phyloP scores from a whole-genome alignment of 192 early-diverging fungal species.

The Phlyctochytrium arcticum region DNA sequence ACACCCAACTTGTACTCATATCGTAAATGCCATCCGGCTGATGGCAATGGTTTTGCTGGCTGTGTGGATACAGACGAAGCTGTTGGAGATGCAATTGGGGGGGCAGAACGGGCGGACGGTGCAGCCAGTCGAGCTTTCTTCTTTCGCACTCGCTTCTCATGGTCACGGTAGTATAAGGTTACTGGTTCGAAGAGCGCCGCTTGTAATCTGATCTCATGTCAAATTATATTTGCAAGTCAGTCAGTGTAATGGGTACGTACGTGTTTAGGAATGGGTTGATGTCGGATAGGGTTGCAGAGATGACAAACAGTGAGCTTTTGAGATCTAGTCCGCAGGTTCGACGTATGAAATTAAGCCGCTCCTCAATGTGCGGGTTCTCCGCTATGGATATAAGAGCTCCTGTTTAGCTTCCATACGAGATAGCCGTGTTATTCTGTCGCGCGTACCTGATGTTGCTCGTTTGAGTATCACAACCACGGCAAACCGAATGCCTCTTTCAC shows the following conservation, averaged over 20 bases:
- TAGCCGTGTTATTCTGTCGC: too few species aligned
- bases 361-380: slow-evolving; percentile 67
- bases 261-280: slow-evolving; percentile 59
- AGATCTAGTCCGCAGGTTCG: slow-evolving; percentile 64
- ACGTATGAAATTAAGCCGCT: slow-evolving; percentile 64
- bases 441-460: slow-evolving; percentile 50
- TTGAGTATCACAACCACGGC: slow-evolving; percentile 65
- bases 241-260: too few species aligned
- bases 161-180: slow-evolving; percentile 78
- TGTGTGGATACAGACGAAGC: background rate
- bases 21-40: slow-evolving; percentile 67
- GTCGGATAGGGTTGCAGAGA: slow-evolving; percentile 47
- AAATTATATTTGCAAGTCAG: too few species aligned
- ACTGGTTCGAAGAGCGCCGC: slow-evolving; percentile 63
- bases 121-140: slow-evolving; percentile 62
- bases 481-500: slow-evolving; percentile 69
- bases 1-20: slow-evolving; percentile 73
- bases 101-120: slow-evolving; percentile 6
- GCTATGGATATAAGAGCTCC: too few species aligned
- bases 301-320: slow-evolving; percentile 63
- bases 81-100: background rate
- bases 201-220: slow-evolving; percentile 54
- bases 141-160: slow-evolving; percentile 65
- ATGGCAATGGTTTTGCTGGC: slow-evolving; percentile 24
- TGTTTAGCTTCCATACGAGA: too few species aligned